These are phyloP conservation scores for Pulveroboletus frians DNA, from an alignment of 768 basidiomycete genomes.

Conservation along the genomic window DNA sequence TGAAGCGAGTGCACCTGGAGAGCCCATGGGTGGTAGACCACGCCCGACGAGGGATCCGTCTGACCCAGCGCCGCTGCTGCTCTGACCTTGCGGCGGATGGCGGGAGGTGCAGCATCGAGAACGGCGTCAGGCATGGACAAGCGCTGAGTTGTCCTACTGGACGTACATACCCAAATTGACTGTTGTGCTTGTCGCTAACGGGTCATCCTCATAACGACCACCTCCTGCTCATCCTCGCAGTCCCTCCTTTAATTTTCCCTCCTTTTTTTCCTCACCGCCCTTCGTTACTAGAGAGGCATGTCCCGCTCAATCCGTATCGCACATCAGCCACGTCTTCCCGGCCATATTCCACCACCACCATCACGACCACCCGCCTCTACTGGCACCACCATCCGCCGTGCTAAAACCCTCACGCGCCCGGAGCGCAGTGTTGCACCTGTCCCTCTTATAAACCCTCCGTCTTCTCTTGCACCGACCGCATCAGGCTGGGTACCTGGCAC, in stretches of 20 bases:
- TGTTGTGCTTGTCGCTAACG: background rate
- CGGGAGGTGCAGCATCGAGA: background rate
- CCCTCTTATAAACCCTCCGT: constrained; percentile 86
- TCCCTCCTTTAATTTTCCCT: background rate
- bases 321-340: constrained; percentile 13
- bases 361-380: constrained; percentile 45
- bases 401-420: constrained; percentile 94
- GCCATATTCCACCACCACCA: constrained; percentile 43
- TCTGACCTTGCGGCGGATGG: background rate
- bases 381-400: constrained; percentile 67
- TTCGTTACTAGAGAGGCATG: constrained; percentile 9
- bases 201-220: background rate
- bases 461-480: constrained; percentile 35
- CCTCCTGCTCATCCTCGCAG: background rate
- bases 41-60: background rate
- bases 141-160: background rate
- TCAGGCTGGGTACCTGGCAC: constrained; percentile 35
- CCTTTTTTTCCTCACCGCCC: background rate
- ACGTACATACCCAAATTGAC: background rate
- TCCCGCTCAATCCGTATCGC: constrained; percentile 20
- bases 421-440: constrained; percentile 92
- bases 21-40: constrained; percentile 11
- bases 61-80: background rate
- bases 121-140: constrained; percentile 12
- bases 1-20: constrained; percentile 13